Conservation (phyloP, 1,139 yeast genomes). For the Blastobotrys buckinghamii region DNA sequence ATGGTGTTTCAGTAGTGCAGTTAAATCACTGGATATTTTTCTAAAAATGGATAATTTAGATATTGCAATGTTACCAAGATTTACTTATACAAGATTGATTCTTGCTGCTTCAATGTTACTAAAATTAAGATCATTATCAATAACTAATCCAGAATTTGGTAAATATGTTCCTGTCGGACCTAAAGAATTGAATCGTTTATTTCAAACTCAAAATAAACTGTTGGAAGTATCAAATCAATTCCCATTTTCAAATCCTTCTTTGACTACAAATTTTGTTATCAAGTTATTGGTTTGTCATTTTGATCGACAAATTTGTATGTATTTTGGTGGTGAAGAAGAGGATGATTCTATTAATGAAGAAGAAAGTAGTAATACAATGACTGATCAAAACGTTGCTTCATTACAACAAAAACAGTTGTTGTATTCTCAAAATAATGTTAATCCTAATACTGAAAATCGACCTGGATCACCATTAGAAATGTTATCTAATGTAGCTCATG, state of each 20-base stretch:
- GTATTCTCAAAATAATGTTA: background rate
- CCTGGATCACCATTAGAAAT: constrained; percentile 31
- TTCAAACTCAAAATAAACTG: constrained; percentile 37
- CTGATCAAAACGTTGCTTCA: background rate
- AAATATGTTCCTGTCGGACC: constrained; percentile 45
- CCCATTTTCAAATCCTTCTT: constrained; percentile 26
- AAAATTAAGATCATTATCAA: constrained; percentile 50
- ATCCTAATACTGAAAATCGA: background rate
- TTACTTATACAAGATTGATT: constrained; percentile 57
- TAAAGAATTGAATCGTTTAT: constrained; percentile 41
- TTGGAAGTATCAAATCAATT: constrained; percentile 19
- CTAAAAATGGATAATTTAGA: constrained; percentile 15
- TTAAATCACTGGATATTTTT: constrained; percentile 20
- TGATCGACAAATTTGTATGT: constrained; percentile 25
- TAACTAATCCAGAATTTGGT: constrained; percentile 49
- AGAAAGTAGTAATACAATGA: background rate
- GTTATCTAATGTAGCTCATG: constrained; percentile 23
- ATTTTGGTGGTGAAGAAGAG: constrained; percentile 11
- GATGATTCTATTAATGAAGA: too few relatives aligned
- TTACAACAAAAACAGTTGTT: constrained; percentile 3
- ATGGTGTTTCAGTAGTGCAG: constrained; percentile 22
- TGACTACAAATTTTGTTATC: constrained; percentile 25
- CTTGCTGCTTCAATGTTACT: constrained; percentile 64
- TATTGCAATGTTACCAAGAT: constrained; percentile 53
- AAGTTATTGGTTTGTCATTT: constrained; percentile 27